Evolutionary conservation across 2,329 filamentous ascomycete species (phyloP), one percentile per base, ranked within the genome.

Genomic region (Pseudogymnoascus sp.): DNA sequence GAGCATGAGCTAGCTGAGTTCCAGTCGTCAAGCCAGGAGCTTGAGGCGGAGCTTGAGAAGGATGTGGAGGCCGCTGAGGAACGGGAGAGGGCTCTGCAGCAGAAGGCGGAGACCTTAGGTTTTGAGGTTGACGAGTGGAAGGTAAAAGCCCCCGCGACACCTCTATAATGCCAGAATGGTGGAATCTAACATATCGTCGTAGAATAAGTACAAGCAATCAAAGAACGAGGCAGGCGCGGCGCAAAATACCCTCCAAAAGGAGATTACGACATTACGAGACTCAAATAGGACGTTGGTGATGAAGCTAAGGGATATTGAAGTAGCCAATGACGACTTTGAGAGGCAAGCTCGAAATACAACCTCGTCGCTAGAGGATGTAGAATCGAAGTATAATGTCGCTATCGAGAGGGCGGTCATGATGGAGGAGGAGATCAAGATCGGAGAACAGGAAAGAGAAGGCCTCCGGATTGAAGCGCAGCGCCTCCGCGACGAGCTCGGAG

Each of bases 81-180:
- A 79, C 86, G 92, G 70, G 93, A 97, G 78, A 85, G 92, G 67
- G 81, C 87, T 67, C 77, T 97, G 69, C 88, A 93, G 75, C 89
- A 96, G 75, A 96, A 93, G 79, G 89, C 91, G 0, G 93, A 97
- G 75, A 84, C 82, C 38, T 76, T 96, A 66, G 86, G 84, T 60
- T 99, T 91, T 72, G 93, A 97, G 75, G 93, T 95, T 0, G 92
- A 97, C 64, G 95, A 99, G 77, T 99, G 95, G 95, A 97, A 97
- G 87, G 92, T 93, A 79, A 76, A 8, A 14, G 9, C 4, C 5
- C 49, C 28, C 6, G 49, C 9, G 28, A 56, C 11, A 14, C 2
- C 64, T 7, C 6, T 63, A 42, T 14, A 63, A 23, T 31, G 46
- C 40, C 63, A 61, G 21, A 67, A 64, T 61, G 62, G 68, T 72